These are phyloP conservation scores for Nakataea oryzae DNA, from an alignment of 2,329 filamentous ascomycete species.

Conservation along the genomic window DNA sequence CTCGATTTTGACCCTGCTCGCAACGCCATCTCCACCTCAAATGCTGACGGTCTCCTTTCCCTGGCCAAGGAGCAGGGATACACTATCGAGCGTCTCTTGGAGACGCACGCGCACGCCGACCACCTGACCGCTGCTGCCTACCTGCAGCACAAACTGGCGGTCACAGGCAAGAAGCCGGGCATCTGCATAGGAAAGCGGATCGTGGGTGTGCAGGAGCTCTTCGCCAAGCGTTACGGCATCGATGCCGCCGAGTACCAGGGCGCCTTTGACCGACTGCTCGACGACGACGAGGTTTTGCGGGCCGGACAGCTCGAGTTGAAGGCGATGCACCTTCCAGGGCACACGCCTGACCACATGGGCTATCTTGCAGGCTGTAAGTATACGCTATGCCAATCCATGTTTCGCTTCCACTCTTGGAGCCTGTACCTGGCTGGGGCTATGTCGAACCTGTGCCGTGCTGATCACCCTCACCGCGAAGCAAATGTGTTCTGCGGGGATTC, in stretches of 20 bases:
- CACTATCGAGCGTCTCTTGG: conserved; percentile 40
- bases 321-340: conserved; percentile 46
- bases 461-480: conserved; percentile 10
- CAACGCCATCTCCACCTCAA: conserved; percentile 31
- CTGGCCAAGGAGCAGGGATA: conserved; percentile 33
- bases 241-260: conserved; percentile 26
- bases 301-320: conserved; percentile 34
- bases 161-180: conserved; percentile 23
- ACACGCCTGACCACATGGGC: conserved; percentile 50
- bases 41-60: conserved; percentile 40
- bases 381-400: not conserved
- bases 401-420: not conserved
- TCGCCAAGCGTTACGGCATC: conserved; percentile 37
- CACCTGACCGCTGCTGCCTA: conserved; percentile 50
- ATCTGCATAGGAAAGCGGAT: conserved; percentile 49
- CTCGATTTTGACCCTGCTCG: conserved; percentile 40
- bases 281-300: conserved; percentile 40
- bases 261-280: conserved; percentile 42
- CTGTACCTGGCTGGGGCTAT: too few species aligned
- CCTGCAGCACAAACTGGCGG: conserved; percentile 33
- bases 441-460: not conserved
- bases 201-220: conserved; percentile 35
- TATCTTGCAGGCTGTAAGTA: conserved; percentile 39
- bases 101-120: conserved; percentile 53
- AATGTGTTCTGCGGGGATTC: conserved; percentile 44